Evolutionary conservation across 148 eudicot species (phyloP).

Genomic region (Bassia scoparia): DNA sequence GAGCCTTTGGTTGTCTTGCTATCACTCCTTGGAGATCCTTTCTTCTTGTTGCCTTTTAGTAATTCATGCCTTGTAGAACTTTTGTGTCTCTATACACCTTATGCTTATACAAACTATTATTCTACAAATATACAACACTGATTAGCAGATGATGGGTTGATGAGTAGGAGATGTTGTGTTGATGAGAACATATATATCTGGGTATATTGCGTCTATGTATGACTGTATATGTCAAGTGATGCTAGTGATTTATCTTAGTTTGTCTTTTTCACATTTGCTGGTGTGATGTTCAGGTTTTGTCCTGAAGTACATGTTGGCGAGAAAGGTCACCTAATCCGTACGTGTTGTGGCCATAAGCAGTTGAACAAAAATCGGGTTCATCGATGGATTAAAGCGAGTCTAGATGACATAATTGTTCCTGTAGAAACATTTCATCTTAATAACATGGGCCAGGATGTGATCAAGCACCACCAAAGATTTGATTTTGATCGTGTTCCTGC

Average conservation of each 20-base stretch:
- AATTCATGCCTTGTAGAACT: too few species aligned
- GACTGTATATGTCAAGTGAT: background rate
- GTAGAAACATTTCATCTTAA: conserved; percentile 73
- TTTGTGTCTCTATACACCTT: too few species aligned
- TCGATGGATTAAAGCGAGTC: conserved; percentile 54
- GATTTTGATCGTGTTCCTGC: conserved; percentile 83
- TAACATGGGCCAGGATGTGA: conserved; percentile 51
- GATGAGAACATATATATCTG: too few species aligned
- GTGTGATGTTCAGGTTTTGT: conserved; percentile 55
- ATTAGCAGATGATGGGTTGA: too few species aligned
- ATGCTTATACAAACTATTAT: too few species aligned
- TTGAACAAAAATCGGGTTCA: conserved; percentile 50
- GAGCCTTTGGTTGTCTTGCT: too few species aligned
- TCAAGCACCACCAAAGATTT: conserved; percentile 70
- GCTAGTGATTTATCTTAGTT: background rate
- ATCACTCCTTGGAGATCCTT: too few species aligned
- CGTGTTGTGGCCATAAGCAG: conserved; percentile 60
- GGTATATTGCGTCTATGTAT: background rate
- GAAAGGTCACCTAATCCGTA: conserved; percentile 64
- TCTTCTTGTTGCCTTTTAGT: too few species aligned
- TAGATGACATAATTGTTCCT: conserved; percentile 62
- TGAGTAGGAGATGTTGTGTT: too few species aligned
- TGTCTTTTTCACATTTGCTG: conserved; percentile 6
- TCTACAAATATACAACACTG: too few species aligned
- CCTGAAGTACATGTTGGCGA: conserved; percentile 92